Evolutionary conservation across 139 green algal species (phyloP).

Genomic region (Prasinococcaceae sp.): DNA sequence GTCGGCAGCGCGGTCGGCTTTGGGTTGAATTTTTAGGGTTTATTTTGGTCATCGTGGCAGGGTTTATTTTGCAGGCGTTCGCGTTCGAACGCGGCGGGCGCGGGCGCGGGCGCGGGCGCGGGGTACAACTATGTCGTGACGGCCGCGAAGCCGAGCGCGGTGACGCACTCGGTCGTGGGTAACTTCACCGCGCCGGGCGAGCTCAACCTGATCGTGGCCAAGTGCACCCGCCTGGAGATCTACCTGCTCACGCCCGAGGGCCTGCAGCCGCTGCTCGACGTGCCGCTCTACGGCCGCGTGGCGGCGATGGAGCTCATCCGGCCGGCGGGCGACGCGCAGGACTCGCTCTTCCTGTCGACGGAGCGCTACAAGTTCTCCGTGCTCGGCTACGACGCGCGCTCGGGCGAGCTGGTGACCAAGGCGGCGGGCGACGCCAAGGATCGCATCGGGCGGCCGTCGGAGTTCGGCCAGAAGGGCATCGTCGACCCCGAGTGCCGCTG

Average conservation of each 20-base stretch:
- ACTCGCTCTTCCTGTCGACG: constrained; percentile 80
- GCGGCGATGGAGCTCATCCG: constrained; percentile 69
- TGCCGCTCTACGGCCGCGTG: constrained; percentile 84
- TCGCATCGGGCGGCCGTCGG: constrained; percentile 54
- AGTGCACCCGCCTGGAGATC: constrained; percentile 77
- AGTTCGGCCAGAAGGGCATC: constrained; percentile 64
- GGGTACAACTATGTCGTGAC: constrained; percentile 32
- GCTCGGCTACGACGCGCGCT: constrained; percentile 53
- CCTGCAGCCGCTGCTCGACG: constrained; percentile 62
- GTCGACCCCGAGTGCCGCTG: constrained; percentile 60
- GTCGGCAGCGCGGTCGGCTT: no score
- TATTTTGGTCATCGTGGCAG: no score
- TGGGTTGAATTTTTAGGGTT: no score
- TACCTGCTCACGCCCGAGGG: constrained; percentile 64
- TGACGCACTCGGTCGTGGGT: constrained; percentile 65
- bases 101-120: no score
- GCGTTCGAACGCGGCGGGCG: no score
- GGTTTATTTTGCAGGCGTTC: no score
- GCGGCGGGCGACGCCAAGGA: constrained; percentile 68
- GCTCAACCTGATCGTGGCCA: constrained; percentile 85
- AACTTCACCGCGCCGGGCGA: constrained; percentile 65
- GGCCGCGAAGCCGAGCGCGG: constrained; percentile 77
- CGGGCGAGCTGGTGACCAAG: constrained; percentile 64
- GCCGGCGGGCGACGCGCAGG: constrained; percentile 38
- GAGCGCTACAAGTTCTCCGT: constrained; percentile 88